Percentiles rank a stretch among this genome's conserved stretches.
These are phyloP conservation scores for Myxozyma udenii DNA, from an alignment of 805 yeast species.

Conservation along the genomic window DNA sequence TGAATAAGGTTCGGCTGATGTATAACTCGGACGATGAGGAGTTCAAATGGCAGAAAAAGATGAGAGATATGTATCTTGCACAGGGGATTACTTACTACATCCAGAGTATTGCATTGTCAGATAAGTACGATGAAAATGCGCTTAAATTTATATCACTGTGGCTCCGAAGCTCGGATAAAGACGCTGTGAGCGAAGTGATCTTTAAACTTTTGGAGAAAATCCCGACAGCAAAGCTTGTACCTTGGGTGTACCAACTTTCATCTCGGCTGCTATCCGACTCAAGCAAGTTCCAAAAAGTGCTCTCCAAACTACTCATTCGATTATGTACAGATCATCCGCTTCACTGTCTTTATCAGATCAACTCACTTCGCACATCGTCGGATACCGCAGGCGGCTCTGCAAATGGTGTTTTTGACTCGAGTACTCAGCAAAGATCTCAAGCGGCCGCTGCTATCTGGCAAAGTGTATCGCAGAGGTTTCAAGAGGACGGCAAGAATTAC, in stretches of 20 bases:
- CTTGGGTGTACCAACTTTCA: slow-evolving; percentile 76
- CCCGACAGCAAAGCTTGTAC: slow-evolving; percentile 61
- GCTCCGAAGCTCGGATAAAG: slow-evolving; percentile 58
- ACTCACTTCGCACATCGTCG: slow-evolving; percentile 24
- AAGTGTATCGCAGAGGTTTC: slow-evolving; percentile 34
- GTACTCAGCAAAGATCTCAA: slow-evolving; percentile 46
- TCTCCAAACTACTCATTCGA: slow-evolving; percentile 48
- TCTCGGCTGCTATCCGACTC: slow-evolving; percentile 57
- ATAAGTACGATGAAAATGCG: slow-evolving; percentile 50
- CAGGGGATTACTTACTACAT: slow-evolving; percentile 61
- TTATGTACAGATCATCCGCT: slow-evolving; percentile 62
- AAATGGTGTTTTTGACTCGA: slow-evolving; percentile 36
- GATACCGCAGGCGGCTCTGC: background rate
- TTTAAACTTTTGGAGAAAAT: slow-evolving; percentile 41
- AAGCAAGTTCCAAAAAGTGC: slow-evolving; percentile 59
- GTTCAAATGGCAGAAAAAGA: slow-evolving; percentile 41
- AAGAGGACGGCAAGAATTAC: slow-evolving; percentile 35
- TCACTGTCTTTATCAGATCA: slow-evolving; percentile 57
- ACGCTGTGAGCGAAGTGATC: slow-evolving; percentile 46
- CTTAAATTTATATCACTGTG: slow-evolving; percentile 82
- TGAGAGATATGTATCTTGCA: slow-evolving; percentile 45
- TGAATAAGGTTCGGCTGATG: slow-evolving; percentile 32
- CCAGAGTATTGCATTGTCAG: slow-evolving; percentile 48
- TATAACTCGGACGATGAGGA: slow-evolving; percentile 51
- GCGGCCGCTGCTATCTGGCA: slow-evolving; percentile 54